Evolutionary conservation across 306 rosid genomes (phyloP).

Genomic region (Myrica gale): DNA sequence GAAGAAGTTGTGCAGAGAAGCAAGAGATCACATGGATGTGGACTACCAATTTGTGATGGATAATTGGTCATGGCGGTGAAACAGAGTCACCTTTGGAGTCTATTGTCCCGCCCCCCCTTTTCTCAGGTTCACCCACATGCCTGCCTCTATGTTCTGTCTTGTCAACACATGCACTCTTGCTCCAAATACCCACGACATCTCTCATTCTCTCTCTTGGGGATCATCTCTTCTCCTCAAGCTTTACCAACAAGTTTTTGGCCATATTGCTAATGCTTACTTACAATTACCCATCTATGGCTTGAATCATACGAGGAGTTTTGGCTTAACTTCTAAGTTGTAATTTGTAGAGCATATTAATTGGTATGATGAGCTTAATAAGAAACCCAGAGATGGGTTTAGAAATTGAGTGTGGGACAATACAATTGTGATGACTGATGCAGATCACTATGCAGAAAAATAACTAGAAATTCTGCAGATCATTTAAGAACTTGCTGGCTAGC

Average conservation of each 20-base stretch:
- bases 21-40: conserved; percentile 7
- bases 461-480: too few species aligned
- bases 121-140: conserved; percentile 18
- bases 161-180: conserved; percentile 14
- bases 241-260: neutral
- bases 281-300: neutral
- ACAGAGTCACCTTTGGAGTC: neutral
- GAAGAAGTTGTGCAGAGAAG: conserved; percentile 1
- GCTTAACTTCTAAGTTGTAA: neutral
- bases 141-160: conserved; percentile 21
- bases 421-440: too few species aligned
- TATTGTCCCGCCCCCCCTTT: neutral
- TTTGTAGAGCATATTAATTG: neutral
- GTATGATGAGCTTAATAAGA: neutral
- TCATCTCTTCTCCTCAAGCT: neutral
- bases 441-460: too few species aligned
- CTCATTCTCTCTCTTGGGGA: conserved; percentile 1
- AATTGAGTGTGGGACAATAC: neutral
- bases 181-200: conserved; percentile 9
- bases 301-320: neutral
- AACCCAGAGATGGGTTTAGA: neutral
- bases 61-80: conserved; percentile 9
- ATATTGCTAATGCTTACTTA: neutral
- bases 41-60: neutral
- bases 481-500: too few species aligned